These are phyloP conservation scores for Cicer pinnatifidum DNA, from an alignment of 306 rosid species.

Conservation along the genomic window DNA sequence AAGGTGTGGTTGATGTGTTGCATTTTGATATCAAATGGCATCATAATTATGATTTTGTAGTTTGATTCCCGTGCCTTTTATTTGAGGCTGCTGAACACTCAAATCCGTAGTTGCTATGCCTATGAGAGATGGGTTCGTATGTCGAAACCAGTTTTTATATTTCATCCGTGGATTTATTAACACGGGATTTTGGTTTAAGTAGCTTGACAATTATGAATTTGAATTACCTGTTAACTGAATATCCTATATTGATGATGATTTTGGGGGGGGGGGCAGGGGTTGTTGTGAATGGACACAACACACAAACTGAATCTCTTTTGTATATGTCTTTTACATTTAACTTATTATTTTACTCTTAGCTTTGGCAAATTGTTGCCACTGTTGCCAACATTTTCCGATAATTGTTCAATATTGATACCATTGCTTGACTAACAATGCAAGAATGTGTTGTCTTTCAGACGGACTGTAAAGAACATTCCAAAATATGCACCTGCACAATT, in stretches of 20 bases:
- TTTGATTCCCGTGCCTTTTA: slow-evolving; percentile 23
- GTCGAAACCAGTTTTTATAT: slow-evolving; percentile 24
- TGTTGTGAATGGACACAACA: slow-evolving; percentile 21
- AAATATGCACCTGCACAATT: slow-evolving; percentile 97
- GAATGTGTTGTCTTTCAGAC: slow-evolving; percentile 60
- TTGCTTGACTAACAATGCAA: slow-evolving; percentile 48
- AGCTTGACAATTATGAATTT: slow-evolving; percentile 16
- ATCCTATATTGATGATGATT: slow-evolving; percentile 20
- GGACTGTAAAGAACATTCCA: slow-evolving; percentile 97
- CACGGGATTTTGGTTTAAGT: slow-evolving; percentile 23
- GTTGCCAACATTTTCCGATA: slow-evolving; percentile 27
- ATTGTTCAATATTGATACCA: slow-evolving; percentile 27
- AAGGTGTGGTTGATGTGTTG: slow-evolving; percentile 26
- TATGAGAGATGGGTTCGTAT: slow-evolving; percentile 10
- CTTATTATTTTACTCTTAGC: slow-evolving; percentile 28
- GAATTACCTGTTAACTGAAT: slow-evolving; percentile 36
- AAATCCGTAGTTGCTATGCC: not conserved
- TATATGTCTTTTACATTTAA: slow-evolving; percentile 15
- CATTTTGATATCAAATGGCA: slow-evolving; percentile 14
- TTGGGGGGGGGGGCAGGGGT: not conserved
- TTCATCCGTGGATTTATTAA: slow-evolving; percentile 17
- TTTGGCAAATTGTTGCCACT: slow-evolving; percentile 32
- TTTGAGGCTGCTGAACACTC: slow-evolving; percentile 17
- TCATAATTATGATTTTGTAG: slow-evolving; percentile 21
- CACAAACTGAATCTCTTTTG: slow-evolving; percentile 11